These are phyloP conservation scores for Boeremia exigua DNA, from an alignment of 2,329 filamentous ascomycete genomes.

Conservation along the genomic window DNA sequence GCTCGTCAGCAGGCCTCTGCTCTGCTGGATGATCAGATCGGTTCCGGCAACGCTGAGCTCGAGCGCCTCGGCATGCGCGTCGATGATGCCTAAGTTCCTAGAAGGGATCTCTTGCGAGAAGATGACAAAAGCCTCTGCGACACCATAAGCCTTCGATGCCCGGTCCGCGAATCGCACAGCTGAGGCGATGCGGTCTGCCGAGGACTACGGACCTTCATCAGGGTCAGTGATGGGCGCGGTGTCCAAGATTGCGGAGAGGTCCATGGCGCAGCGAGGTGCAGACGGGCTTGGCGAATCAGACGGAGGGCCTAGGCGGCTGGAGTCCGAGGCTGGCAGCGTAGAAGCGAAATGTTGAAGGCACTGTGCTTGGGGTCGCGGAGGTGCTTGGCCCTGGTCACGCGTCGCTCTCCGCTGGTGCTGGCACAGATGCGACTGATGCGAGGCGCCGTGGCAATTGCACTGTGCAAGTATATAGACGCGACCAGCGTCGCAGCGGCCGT, in stretches of 20 bases:
- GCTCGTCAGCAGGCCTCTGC: slow-evolving; percentile 80
- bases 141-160: slow-evolving; percentile 19
- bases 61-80: slow-evolving; percentile 69
- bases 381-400: slow-evolving; percentile 4
- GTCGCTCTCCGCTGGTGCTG: background rate
- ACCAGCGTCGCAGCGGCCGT: too few relatives aligned
- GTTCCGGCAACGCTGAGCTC: slow-evolving; percentile 71
- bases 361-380: slow-evolving; percentile 6
- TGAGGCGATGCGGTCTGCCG: background rate
- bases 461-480: background rate
- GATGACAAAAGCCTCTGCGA: slow-evolving; percentile 81
- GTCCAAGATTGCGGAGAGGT: slow-evolving; percentile 48
- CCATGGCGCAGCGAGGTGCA: slow-evolving; percentile 14
- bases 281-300: slow-evolving; percentile 9
- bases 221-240: slow-evolving; percentile 59
- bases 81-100: slow-evolving; percentile 75
- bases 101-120: slow-evolving; percentile 79
- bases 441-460: background rate
- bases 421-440: background rate
- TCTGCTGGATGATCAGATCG: slow-evolving; percentile 82
- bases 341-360: slow-evolving; percentile 2
- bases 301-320: slow-evolving; percentile 2
- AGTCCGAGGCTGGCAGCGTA: slow-evolving; percentile 1
- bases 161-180: background rate
- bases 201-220: slow-evolving; percentile 61